Conservation (phyloP, 257 asterid genomes). For the Cynanchum wilfordii region DNA sequence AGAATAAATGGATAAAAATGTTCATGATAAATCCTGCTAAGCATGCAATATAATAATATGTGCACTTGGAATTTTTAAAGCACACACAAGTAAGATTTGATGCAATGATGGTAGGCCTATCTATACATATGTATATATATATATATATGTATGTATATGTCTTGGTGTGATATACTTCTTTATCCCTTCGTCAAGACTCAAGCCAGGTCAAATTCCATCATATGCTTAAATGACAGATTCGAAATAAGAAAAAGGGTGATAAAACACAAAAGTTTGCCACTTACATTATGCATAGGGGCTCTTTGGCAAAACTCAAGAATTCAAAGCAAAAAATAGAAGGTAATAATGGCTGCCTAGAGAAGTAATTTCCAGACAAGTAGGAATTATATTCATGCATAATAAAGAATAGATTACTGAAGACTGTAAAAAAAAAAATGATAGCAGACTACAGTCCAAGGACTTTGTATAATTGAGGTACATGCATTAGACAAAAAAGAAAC, state of each 20-base stretch:
- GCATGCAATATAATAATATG: conserved; percentile 2
- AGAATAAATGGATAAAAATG: not conserved
- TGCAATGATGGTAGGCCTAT: not conserved
- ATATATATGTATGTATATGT: not conserved
- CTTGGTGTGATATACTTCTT: not conserved
- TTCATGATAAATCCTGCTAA: conserved; percentile 13
- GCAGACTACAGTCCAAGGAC: not conserved
- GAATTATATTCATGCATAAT: not conserved
- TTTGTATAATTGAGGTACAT: conserved; percentile 7
- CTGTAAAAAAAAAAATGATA: not conserved
- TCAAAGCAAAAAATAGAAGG: not conserved
- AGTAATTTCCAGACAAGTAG: not conserved
- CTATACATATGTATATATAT: no score
- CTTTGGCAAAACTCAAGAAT: conserved; percentile 1
- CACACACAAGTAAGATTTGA: conserved; percentile 7
- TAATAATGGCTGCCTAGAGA: not conserved
- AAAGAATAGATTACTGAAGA: not conserved
- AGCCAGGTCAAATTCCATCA: not conserved
- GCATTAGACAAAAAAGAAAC: conserved; percentile 1
- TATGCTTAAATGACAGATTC: not conserved
- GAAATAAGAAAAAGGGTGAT: not conserved
- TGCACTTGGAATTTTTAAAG: conserved; percentile 8
- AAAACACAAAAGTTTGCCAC: not conserved
- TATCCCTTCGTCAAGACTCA: not conserved
- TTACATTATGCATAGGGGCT: not conserved